phyloP scores from a whole-genome alignment of 1,284 basidiomycete genomes.

The Butyriboletus appendiculatus region DNA sequence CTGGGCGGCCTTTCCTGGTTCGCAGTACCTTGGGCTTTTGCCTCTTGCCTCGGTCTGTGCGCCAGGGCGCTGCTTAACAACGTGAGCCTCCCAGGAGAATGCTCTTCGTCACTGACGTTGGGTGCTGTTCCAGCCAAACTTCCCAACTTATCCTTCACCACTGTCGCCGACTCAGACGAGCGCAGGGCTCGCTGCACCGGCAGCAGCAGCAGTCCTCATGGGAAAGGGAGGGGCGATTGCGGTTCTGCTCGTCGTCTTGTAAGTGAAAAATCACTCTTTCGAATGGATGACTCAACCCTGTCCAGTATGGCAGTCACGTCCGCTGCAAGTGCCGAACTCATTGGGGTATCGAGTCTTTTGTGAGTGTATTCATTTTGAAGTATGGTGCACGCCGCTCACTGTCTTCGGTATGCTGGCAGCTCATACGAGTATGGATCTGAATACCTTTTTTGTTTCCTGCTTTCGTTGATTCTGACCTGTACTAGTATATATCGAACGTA shows the following conservation, averaged over 20 bases:
- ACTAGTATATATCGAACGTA: slow-evolving; percentile 50
- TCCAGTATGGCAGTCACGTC: slow-evolving; percentile 58
- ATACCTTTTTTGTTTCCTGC: too few species aligned
- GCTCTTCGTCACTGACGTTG: neutral
- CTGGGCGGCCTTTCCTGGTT: slow-evolving; percentile 66
- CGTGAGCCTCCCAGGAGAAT: slow-evolving; percentile 24
- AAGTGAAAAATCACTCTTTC: slow-evolving; percentile 17
- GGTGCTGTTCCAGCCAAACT: slow-evolving; percentile 39
- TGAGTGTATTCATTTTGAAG: slow-evolving; percentile 33
- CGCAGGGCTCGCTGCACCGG: slow-evolving; percentile 55
- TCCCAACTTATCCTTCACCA: slow-evolving; percentile 54
- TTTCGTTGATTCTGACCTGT: neutral
- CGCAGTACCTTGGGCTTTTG: slow-evolving; percentile 59
- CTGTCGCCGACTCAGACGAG: slow-evolving; percentile 50
- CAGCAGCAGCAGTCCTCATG: slow-evolving; percentile 52
- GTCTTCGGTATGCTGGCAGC: slow-evolving; percentile 16
- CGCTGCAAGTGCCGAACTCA: slow-evolving; percentile 59
- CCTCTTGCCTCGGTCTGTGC: slow-evolving; percentile 56
- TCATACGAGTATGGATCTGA: slow-evolving; percentile 42
- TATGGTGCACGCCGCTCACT: slow-evolving; percentile 5
- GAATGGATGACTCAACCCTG: slow-evolving; percentile 4
- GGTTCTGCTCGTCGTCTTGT: slow-evolving; percentile 55
- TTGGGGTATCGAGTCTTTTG: slow-evolving; percentile 58
- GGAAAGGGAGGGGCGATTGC: slow-evolving; percentile 54
- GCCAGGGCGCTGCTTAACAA: slow-evolving; percentile 51